These are phyloP conservation scores for Epichloe uncinata DNA, from an alignment of 2,329 filamentous ascomycete genomes.

Conservation along the genomic window DNA sequence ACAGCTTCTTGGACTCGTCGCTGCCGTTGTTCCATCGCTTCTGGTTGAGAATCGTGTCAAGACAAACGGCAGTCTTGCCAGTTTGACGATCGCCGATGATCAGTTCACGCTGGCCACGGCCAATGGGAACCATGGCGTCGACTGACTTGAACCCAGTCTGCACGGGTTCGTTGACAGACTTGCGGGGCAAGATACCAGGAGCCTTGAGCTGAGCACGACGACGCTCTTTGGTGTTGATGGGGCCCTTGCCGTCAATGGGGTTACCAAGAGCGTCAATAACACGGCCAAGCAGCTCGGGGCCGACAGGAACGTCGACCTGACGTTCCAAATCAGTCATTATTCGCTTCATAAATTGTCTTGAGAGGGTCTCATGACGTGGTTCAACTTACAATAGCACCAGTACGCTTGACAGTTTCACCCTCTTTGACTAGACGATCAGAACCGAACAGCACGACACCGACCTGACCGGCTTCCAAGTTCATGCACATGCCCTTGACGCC, in stretches of 20 bases:
- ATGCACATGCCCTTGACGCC: constrained; percentile 99
- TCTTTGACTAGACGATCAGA: constrained; percentile 99
- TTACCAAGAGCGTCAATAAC: constrained; percentile 97
- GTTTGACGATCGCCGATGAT: constrained; percentile 99
- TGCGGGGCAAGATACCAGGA: constrained; percentile 92
- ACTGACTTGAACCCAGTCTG: constrained; percentile 99
- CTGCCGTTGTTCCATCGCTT: constrained; percentile 84
- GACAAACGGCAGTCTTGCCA: constrained; percentile 96
- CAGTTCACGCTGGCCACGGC: constrained; percentile 99
- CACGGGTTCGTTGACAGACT: constrained; percentile 94
- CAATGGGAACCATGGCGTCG: constrained; percentile 99
- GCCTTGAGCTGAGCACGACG: constrained; percentile 98
- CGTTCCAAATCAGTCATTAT: constrained; percentile 11
- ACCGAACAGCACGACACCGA: constrained; percentile 99
- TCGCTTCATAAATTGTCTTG: neutral
- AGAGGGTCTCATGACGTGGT: too few relatives aligned
- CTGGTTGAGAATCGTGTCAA: constrained; percentile 98
- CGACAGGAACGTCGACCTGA: constrained; percentile 93
- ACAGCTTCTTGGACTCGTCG: constrained; percentile 97
- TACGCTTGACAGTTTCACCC: constrained; percentile 99
- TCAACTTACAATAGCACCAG: constrained; percentile 85
- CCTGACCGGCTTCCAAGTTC: constrained; percentile 99
- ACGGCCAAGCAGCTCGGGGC: constrained; percentile 85
- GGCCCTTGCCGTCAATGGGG: constrained; percentile 99
- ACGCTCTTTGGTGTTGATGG: constrained; percentile 80